Conservation (phyloP, 2,329 filamentous ascomycete genomes). For the Aspergillus sp. region DNA sequence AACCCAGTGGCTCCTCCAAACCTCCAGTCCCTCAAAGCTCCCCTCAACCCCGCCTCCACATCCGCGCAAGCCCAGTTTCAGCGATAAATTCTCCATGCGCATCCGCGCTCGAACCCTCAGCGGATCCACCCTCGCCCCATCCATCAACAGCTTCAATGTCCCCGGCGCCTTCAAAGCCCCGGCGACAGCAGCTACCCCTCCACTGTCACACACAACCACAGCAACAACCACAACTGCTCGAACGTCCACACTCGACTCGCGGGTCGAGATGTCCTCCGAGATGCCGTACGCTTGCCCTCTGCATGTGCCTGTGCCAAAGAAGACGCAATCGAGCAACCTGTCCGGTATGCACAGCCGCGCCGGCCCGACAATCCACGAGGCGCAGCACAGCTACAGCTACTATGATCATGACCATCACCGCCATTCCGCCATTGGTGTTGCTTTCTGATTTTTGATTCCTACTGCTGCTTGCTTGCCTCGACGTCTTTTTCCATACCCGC, state of each 20-base stretch:
- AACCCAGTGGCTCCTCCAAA: constrained; percentile 38
- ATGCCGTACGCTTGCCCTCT: constrained; percentile 8
- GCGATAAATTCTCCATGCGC: constrained; percentile 30
- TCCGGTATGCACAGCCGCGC: constrained; percentile 21
- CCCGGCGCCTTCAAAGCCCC: constrained; percentile 28
- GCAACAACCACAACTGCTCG: constrained; percentile 20
- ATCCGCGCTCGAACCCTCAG: constrained; percentile 40
- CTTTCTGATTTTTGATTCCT: constrained; percentile 30
- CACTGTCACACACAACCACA: constrained; percentile 20
- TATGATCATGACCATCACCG: constrained; percentile 25
- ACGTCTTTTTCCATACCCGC: not conserved
- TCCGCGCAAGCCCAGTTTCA: constrained; percentile 23
- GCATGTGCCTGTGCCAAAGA: constrained; percentile 6
- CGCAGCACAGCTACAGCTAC: constrained; percentile 19
- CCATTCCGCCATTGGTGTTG: constrained; percentile 36
- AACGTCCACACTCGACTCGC: constrained; percentile 18
- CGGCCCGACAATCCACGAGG: constrained; percentile 23
- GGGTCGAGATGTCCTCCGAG: constrained; percentile 15
- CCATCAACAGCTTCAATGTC: constrained; percentile 30
- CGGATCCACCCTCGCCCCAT: constrained; percentile 40
- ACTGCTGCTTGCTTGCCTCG: not conserved
- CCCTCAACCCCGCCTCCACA: constrained; percentile 10
- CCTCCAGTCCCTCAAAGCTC: constrained; percentile 15
- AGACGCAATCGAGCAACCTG: constrained; percentile 5
- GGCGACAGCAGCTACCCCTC: constrained; percentile 10